Base-by-base conservation (phyloP, 345 rosid species). In the Psidium friedrichsthalianum region DNA sequence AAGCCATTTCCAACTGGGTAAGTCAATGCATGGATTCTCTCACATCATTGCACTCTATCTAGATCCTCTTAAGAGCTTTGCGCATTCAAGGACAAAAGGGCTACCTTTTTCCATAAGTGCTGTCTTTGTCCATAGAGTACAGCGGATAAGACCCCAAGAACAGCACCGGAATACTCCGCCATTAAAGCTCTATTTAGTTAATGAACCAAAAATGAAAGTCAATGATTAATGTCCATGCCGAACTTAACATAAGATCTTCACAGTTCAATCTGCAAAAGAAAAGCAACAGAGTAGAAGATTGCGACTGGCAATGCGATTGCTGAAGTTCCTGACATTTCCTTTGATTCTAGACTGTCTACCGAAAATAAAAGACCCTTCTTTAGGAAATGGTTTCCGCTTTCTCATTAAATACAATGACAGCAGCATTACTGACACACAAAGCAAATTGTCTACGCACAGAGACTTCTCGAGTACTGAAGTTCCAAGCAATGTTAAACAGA, bases 121-220 rank as follows among this genome's bases (percentile, higher is more conserved):
- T 93, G 94, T 88, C 88, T 92, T 84, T 93, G 93, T 74, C 99
- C 97, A 92, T 94, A 96, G 54, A 97, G 88, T 78, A 92, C 94
- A 20, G 96, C 99, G 87, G 99, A 97, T 84, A 97, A 91, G 58
- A 96, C 99, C 87, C 99, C 99, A 89, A 97, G 99, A 86, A 93
- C 92, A 86, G 99, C 98, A 84, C 99, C 99, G 85, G 99, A 96
- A 91, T 97, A 97, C 93, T 97, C 99, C 44, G 94, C 94, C 93
- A 97, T 88, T 89, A 97, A 92, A 88, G 96, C 94, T 88, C 99
- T 97, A 40, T 74, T 44, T 44, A 4, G 36, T 21, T 27, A 80
- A 83, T 69, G 69, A 56, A 59, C 69, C 56, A 54, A 59, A 61
- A 21, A 51, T 69, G 49, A 51, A 57, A 47, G 36, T 42, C 18